A percentile compares a stretch with the other conserved stretches of the same genome.
Evolutionary conservation across 108 stramenopile genomes (phyloP).

Genomic region (Asterionellopsis glacialis): DNA sequence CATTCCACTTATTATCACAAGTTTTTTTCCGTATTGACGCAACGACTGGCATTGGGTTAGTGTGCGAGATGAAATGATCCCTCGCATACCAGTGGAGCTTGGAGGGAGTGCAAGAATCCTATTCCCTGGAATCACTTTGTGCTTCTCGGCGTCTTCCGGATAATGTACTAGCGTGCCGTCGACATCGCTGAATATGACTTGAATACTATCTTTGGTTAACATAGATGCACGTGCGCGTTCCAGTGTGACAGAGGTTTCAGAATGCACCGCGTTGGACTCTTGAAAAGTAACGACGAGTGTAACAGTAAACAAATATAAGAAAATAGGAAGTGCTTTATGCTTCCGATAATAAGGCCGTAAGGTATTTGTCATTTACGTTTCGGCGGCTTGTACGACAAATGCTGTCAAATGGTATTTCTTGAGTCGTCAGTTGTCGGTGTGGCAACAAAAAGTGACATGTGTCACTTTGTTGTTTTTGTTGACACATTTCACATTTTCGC

Average conservation of each 20-base stretch:
- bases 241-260: neutral
- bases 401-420: too few relatives aligned
- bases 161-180: conserved; percentile 83
- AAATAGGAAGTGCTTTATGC: too few relatives aligned
- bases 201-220: conserved; percentile 1
- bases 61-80: conserved; percentile 34
- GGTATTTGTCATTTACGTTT: too few relatives aligned
- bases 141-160: conserved; percentile 17
- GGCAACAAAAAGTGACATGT: too few relatives aligned
- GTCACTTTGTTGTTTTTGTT: too few relatives aligned
- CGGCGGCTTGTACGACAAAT: too few relatives aligned
- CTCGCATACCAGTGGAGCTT: conserved; percentile 59
- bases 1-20: conserved; percentile 81
- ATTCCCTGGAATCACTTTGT: conserved; percentile 2
- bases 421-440: too few relatives aligned
- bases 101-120: conserved; percentile 46
- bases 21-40: conserved; percentile 28
- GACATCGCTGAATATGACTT: conserved; percentile 65
- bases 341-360: too few relatives aligned
- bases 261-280: conserved; percentile 6
- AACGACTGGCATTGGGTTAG: conserved; percentile 37
- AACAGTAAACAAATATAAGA: neutral
- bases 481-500: too few relatives aligned
- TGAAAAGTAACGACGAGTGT: neutral
- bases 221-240: neutral